Conservation (phyloP, 2,329 filamentous ascomycete genomes). For the Reticulascus tulasneorum region DNA sequence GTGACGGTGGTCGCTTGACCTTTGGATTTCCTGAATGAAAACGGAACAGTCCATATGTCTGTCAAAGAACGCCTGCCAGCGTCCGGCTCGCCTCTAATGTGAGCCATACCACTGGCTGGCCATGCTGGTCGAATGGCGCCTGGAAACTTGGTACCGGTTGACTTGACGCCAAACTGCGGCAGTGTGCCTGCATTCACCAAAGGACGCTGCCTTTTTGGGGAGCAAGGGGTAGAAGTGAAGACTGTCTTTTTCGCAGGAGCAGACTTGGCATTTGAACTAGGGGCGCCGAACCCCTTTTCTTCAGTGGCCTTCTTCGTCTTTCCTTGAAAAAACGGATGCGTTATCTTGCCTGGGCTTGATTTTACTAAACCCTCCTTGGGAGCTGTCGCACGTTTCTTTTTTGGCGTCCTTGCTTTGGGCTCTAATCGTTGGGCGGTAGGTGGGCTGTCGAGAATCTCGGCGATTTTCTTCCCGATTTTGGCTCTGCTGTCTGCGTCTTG, state of each 20-base stretch:
- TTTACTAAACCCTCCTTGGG: slow-evolving; percentile 21
- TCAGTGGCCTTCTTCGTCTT: slow-evolving; percentile 14
- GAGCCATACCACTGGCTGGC: slow-evolving; percentile 62
- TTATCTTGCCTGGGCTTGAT: slow-evolving; percentile 21
- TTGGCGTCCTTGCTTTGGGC: slow-evolving; percentile 19
- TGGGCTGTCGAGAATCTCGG: slow-evolving; percentile 50
- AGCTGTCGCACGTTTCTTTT: slow-evolving; percentile 19
- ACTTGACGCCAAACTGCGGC: slow-evolving; percentile 41
- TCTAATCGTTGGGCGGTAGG: slow-evolving; percentile 10
- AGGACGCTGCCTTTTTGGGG: slow-evolving; percentile 38
- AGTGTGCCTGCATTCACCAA: slow-evolving; percentile 25
- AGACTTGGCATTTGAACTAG: too few species aligned
- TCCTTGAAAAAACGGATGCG: slow-evolving; percentile 40
- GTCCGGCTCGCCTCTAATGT: slow-evolving; percentile 49
- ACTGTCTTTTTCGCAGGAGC: slow-evolving; percentile 38
- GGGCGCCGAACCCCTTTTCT: slow-evolving; percentile 43
- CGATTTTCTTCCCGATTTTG: slow-evolving; percentile 56
- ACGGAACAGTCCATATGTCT: not conserved
- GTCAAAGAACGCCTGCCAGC: not conserved
- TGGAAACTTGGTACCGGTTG: slow-evolving; percentile 53
- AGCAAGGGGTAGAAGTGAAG: slow-evolving; percentile 51
- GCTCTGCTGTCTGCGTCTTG: slow-evolving; percentile 37
- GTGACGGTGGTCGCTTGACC: slow-evolving; percentile 38
- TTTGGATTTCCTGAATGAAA: slow-evolving; percentile 44
- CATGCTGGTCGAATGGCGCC: slow-evolving; percentile 66